phyloP scores from a whole-genome alignment of 78 protist genomes.

The Isochrysis galbana region DNA sequence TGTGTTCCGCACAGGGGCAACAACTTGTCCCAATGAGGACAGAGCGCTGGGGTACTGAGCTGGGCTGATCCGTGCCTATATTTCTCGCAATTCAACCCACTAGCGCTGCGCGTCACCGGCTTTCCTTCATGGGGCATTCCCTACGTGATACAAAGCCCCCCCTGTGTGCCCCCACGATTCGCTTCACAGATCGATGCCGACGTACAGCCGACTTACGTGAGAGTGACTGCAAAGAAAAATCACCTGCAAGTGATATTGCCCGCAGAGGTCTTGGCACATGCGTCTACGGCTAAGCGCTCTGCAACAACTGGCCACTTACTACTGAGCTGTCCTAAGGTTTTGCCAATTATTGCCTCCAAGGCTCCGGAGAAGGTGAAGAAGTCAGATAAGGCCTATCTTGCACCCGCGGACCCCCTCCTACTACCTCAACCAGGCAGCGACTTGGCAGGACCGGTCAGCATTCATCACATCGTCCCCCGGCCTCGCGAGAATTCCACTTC shows the following conservation, averaged over 20 bases:
- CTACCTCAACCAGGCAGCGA: background rate
- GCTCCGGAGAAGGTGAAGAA: background rate
- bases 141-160: too few relatives aligned
- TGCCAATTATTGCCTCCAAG: background rate
- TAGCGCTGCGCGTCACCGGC: too few relatives aligned
- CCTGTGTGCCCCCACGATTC: too few relatives aligned
- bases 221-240: conserved; percentile 55
- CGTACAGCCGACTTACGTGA: conserved; percentile 58
- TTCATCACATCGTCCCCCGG: background rate
- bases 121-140: too few relatives aligned
- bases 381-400: background rate
- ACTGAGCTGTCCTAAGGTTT: background rate
- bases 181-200: conserved; percentile 57
- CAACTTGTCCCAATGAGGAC: too few relatives aligned
- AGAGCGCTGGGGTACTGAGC: too few relatives aligned
- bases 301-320: conserved; percentile 17
- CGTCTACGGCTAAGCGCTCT: background rate
- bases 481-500: background rate
- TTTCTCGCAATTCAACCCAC: too few relatives aligned
- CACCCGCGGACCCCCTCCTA: background rate
- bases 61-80: too few relatives aligned
- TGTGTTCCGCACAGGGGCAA: too few relatives aligned
- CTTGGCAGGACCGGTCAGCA: background rate
- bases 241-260: conserved; percentile 20
- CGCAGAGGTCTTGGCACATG: conserved; percentile 20